Percentiles rank a stretch among this genome's conserved stretches.
Conservation (phyloP, 2,329 filamentous ascomycete genomes). For the Blumeriella jaapii region DNA sequence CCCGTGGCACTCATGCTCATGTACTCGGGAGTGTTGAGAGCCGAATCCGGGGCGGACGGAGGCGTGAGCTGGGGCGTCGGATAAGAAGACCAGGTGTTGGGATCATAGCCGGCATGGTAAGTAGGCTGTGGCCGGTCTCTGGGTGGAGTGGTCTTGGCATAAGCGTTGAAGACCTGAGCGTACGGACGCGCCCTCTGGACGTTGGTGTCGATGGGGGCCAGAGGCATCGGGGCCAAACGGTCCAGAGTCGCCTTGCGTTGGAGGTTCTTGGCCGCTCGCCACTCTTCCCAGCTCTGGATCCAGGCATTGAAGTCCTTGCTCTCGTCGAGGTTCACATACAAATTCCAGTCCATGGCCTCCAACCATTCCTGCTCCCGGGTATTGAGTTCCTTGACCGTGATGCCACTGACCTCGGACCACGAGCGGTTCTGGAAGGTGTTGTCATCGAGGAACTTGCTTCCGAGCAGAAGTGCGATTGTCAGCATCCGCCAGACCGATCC, state of each 20-base stretch:
- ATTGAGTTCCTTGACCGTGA: slow-evolving; percentile 57
- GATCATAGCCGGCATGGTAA: slow-evolving; percentile 24
- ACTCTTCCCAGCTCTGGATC: slow-evolving; percentile 55
- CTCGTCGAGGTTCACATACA: slow-evolving; percentile 55
- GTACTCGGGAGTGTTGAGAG: slow-evolving; percentile 42
- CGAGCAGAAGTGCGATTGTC: slow-evolving; percentile 56
- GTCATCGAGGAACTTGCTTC: slow-evolving; percentile 68
- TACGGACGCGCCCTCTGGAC: slow-evolving; percentile 35
- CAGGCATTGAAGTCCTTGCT: slow-evolving; percentile 52
- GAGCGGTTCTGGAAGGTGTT: slow-evolving; percentile 72
- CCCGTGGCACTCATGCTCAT: slow-evolving; percentile 35
- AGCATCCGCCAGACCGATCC: slow-evolving; percentile 57
- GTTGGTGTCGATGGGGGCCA: slow-evolving; percentile 46
- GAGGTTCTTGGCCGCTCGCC: slow-evolving; percentile 36
- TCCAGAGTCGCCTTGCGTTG: slow-evolving; percentile 26
- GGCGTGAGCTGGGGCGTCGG: slow-evolving; percentile 34
- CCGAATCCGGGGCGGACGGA: slow-evolving; percentile 41
- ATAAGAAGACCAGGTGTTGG: slow-evolving; percentile 24
- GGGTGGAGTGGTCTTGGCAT: slow-evolving; percentile 34
- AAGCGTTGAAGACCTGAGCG: slow-evolving; percentile 33
- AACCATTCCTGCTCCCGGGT: slow-evolving; percentile 59
- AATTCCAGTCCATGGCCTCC: slow-evolving; percentile 52
- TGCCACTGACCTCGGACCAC: slow-evolving; percentile 66
- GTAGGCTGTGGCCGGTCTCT: slow-evolving; percentile 23
- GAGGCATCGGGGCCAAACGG: slow-evolving; percentile 30